Evolutionary conservation across 495 filamentous ascomycete genomes (phyloP).

Genomic region (Podospora bellae-mahoneyi): DNA sequence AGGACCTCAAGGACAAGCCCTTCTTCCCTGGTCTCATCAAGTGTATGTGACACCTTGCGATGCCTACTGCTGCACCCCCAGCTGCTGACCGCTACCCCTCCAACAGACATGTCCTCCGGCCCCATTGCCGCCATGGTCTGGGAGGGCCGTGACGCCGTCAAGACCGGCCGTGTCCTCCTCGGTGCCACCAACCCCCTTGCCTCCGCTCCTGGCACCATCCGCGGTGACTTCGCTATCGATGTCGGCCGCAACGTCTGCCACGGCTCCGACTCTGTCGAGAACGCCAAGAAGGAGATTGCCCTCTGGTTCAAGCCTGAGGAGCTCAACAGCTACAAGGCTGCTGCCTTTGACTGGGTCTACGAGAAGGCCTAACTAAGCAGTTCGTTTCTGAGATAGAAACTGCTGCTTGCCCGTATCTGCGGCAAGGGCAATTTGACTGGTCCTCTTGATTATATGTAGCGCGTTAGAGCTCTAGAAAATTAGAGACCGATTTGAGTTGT

Average conservation of each 20-base stretch:
- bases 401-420: background rate
- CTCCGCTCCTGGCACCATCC: constrained; percentile 93
- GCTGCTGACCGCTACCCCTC: background rate
- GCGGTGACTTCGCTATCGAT: constrained; percentile 68
- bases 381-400: background rate
- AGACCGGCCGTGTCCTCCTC: constrained; percentile 91
- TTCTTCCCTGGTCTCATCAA: constrained; percentile 93
- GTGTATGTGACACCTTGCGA: constrained; percentile 52
- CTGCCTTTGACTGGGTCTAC: constrained; percentile 88
- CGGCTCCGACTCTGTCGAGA: constrained; percentile 97
- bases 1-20: constrained; percentile 84
- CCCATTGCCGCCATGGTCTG: constrained; percentile 98
- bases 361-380: constrained; percentile 56
- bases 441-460: background rate
- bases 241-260: constrained; percentile 99
- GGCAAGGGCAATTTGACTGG: background rate
- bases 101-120: constrained; percentile 89
- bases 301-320: constrained; percentile 93
- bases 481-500: background rate
- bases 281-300: constrained; percentile 97
- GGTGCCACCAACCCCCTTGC: constrained; percentile 97
- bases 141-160: constrained; percentile 96
- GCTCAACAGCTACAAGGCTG: constrained; percentile 71
- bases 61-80: background rate
- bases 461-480: background rate